A percentile compares a stretch with the other conserved stretches of the same genome.
These are phyloP conservation scores for Boletus barrowsii DNA, from an alignment of 768 basidiomycete species.

Conservation along the genomic window DNA sequence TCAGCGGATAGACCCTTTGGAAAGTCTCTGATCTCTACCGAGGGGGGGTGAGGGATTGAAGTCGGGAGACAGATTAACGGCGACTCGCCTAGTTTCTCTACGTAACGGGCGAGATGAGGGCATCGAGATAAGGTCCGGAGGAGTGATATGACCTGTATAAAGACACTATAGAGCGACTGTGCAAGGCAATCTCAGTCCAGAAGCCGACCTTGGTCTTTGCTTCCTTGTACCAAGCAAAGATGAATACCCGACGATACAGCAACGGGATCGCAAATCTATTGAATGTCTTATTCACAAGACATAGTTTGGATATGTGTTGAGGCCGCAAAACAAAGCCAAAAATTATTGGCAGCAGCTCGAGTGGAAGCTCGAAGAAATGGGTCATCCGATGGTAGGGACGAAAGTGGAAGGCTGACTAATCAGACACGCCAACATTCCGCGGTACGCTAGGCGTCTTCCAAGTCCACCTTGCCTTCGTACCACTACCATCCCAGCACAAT, in stretches of 20 bases:
- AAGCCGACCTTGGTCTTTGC: slow-evolving; percentile 54
- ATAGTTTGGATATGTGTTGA: slow-evolving; percentile 47
- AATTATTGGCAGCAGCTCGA: slow-evolving; percentile 61
- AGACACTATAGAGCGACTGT: neutral
- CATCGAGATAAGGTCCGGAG: slow-evolving; percentile 57
- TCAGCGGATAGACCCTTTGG: slow-evolving; percentile 46
- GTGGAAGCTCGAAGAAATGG: slow-evolving; percentile 55
- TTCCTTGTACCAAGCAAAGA: slow-evolving; percentile 71
- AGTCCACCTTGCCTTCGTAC: slow-evolving; percentile 20
- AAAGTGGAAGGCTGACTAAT: slow-evolving; percentile 27
- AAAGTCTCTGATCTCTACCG: slow-evolving; percentile 68
- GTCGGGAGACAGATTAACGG: neutral
- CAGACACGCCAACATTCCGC: neutral
- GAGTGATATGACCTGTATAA: slow-evolving; percentile 51
- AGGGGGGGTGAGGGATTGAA: slow-evolving; percentile 1
- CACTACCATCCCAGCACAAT: slow-evolving; percentile 26
- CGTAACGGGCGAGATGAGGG: slow-evolving; percentile 55
- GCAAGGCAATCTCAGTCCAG: neutral
- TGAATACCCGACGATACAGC: slow-evolving; percentile 57
- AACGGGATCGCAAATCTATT: slow-evolving; percentile 44
- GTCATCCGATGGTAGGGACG: slow-evolving; percentile 25
- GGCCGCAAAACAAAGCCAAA: slow-evolving; percentile 49
- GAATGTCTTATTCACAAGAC: slow-evolving; percentile 60
- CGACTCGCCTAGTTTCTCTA: slow-evolving; percentile 55
- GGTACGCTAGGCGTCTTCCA: neutral